Conservation (phyloP, 352 stramenopile genomes). For the Lagenidium giganteum region DNA sequence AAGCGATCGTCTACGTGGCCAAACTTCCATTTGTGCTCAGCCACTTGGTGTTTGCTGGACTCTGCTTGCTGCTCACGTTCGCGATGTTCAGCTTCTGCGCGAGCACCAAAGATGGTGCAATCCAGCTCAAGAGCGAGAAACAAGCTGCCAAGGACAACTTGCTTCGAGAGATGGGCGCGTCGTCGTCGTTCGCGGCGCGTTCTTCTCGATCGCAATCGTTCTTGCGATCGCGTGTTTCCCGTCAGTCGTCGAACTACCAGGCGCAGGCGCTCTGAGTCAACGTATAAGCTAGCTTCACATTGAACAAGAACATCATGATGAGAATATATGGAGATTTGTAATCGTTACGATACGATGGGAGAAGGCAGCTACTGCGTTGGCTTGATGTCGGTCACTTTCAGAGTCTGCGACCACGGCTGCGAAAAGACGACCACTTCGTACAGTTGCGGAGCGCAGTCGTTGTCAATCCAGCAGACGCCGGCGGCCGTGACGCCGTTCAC, state of each 20-base stretch:
- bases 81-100: slow-evolving; percentile 75
- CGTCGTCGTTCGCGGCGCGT: slow-evolving; percentile 37
- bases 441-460: slow-evolving; percentile 20
- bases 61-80: slow-evolving; percentile 69
- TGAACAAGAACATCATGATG: too few relatives aligned
- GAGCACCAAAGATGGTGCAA: slow-evolving; percentile 77
- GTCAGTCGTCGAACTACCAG: slow-evolving; percentile 61
- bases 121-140: slow-evolving; percentile 85
- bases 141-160: slow-evolving; percentile 40
- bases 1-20: slow-evolving; percentile 55
- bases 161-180: too few relatives aligned
- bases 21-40: slow-evolving; percentile 66
- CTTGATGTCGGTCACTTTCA: slow-evolving; percentile 57
- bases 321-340: too few relatives aligned
- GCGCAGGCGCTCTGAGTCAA: too few relatives aligned
- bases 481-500: slow-evolving; percentile 26
- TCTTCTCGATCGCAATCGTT: slow-evolving; percentile 79
- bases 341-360: too few relatives aligned
- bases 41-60: slow-evolving; percentile 69
- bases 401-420: slow-evolving; percentile 53
- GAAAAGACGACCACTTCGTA: slow-evolving; percentile 56
- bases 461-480: slow-evolving; percentile 25
- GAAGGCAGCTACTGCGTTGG: too few relatives aligned
- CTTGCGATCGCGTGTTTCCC: slow-evolving; percentile 61
- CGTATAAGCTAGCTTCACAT: too few relatives aligned